Evolutionary conservation across 208 protist genomes (phyloP), one percentile per base, ranked within the genome.

Genomic region (Wallacemonas sp.): DNA sequence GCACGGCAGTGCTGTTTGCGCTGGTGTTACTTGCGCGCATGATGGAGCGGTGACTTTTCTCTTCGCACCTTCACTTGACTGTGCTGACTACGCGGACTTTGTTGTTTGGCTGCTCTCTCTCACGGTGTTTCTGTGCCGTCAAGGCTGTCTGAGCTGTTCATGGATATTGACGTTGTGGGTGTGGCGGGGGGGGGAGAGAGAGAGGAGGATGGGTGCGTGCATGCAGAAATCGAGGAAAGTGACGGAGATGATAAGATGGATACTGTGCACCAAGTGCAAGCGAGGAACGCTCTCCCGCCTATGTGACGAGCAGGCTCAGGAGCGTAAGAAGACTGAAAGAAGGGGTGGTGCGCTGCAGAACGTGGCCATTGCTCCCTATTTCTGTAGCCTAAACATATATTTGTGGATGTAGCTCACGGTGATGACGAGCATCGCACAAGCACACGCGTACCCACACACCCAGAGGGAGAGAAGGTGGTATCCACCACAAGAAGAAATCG

Each of bases 201-300:
- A 19, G 62, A 50, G 13, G 34, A 50, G 3, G 54, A 48, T 34
- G 53, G 62, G 19, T 63, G 41, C 22, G 41, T 63, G 24, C 38
- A 62, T n/a, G n/a, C n/a, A n/a, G n/a, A n/a, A n/a, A n/a, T n/a
- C n/a, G n/a, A n/a, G n/a, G n/a, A n/a, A 30, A 53, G 10, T 12
- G 27, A 53, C 10, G 27, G 27, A 30, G 36, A 30, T 58, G 29
- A 12, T 58, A 58, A 58, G 10, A 15, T 37, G 30, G 29, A 29
- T 30, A 58, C 52, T 32, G 9, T 12, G 6, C 27, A n/a, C n/a
- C n/a, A n/a, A n/a, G n/a, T n/a, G n/a, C n/a, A n/a, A n/a, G n/a
- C n/a, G n/a, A n/a, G n/a, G n/a, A n/a, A n/a, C n/a, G n/a, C n/a
- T n/a, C n/a, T n/a, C n/a, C n/a, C n/a, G n/a, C n/a, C n/a, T n/a